These are phyloP conservation scores for Pleurotus ostreatus DNA, from an alignment of 768 basidiomycete species.

Conservation along the genomic window DNA sequence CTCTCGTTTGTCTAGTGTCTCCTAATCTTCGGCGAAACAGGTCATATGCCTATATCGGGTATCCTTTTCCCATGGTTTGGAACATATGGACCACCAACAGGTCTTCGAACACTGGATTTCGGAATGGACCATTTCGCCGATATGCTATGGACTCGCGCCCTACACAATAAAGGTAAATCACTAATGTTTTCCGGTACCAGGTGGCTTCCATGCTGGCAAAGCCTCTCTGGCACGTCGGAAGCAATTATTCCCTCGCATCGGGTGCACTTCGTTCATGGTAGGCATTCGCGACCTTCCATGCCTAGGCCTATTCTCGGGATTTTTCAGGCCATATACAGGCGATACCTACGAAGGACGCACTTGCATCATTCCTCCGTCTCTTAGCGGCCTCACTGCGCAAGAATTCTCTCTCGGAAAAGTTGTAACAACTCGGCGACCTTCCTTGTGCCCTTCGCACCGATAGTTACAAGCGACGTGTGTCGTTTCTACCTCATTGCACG, in stretches of 20 bases:
- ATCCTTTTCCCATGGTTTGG: not conserved
- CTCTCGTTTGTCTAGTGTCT: not conserved
- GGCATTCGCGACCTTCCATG: not conserved
- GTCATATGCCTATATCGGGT: not conserved
- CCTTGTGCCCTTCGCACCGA: not conserved
- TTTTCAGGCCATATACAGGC: not conserved
- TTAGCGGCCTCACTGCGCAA: not conserved
- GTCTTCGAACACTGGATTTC: too few species aligned
- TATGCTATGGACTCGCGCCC: too few species aligned
- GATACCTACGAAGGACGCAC: not conserved
- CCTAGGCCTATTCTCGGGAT: conserved; percentile 3
- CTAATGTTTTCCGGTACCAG: too few species aligned
- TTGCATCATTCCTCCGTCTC: conserved; percentile 1
- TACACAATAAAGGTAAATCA: too few species aligned
- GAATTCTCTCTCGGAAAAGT: too few species aligned
- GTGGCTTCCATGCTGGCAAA: too few species aligned
- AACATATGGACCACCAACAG: too few species aligned
- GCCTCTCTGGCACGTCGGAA: not conserved
- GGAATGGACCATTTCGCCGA: too few species aligned
- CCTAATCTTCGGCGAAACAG: conserved; percentile 6
- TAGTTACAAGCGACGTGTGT: not conserved
- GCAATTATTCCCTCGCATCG: not conserved
- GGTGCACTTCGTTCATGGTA: not conserved
- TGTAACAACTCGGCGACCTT: not conserved
- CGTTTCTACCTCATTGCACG: not conserved